These are phyloP conservation scores for Pistacia integerrima DNA, from an alignment of 345 rosid species.

Conservation along the genomic window DNA sequence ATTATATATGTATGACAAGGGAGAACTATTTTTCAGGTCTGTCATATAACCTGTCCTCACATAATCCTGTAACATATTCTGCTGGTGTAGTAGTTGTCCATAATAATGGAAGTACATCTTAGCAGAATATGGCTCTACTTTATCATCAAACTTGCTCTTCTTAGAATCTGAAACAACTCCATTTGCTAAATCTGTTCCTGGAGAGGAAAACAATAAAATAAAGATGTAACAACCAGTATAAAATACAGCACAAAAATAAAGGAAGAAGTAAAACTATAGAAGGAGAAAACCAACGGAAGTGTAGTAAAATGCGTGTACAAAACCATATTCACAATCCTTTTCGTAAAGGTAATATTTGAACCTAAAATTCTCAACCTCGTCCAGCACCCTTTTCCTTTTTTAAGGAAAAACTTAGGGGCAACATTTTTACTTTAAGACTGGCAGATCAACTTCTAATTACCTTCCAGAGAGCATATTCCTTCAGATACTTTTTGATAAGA, in stretches of 20 bases:
- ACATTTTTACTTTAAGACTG: not conserved
- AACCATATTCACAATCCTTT: not conserved
- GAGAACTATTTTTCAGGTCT: conserved; percentile 16
- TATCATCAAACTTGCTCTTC: conserved; percentile 82
- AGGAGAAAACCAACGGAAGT: conserved; percentile 5
- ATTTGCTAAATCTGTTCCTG: conserved; percentile 54
- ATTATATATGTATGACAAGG: not conserved
- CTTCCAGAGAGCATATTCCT: not conserved
- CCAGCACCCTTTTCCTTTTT: not conserved
- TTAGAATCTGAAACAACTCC: conserved; percentile 50
- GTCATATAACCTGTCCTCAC: conserved; percentile 86
- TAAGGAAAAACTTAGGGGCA: not conserved
- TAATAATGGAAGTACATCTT: conserved; percentile 99
- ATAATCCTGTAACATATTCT: conserved; percentile 97
- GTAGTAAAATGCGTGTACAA: not conserved
- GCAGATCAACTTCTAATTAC: not conserved
- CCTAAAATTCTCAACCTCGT: not conserved
- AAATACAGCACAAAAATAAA: not conserved
- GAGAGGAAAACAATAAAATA: conserved; percentile 24
- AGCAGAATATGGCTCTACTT: conserved; percentile 90
- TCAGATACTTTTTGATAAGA: too few species aligned
- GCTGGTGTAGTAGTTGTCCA: conserved; percentile 96
- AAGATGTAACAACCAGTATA: conserved; percentile 13
- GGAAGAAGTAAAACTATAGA: not conserved
- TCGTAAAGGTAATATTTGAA: not conserved